A percentile compares a stretch with the other conserved stretches of the same genome.
phyloP scores from a whole-genome alignment of 805 yeast genomes.

The Ogataea saltuana region DNA sequence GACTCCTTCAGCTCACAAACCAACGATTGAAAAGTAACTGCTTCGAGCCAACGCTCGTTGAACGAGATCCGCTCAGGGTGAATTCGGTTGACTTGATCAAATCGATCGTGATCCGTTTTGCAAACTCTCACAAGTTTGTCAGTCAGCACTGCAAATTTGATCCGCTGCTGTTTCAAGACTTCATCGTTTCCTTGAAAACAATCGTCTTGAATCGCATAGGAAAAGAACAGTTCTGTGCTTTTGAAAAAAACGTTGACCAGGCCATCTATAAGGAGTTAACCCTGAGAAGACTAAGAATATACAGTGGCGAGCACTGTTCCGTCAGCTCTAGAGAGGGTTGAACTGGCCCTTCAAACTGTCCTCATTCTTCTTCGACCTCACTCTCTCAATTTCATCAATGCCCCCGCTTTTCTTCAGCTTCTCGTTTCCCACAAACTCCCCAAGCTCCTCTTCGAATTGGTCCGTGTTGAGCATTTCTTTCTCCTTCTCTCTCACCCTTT shows the following conservation, averaged over 20 bases:
- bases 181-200: slow-evolving; percentile 1
- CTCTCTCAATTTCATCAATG: slow-evolving; percentile 77
- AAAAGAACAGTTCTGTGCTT: neutral
- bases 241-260: neutral
- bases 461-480: slow-evolving; percentile 54
- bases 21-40: slow-evolving; percentile 37
- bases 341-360: slow-evolving; percentile 62
- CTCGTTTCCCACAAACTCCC: slow-evolving; percentile 76
- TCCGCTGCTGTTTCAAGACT: neutral
- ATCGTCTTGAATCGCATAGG: neutral
- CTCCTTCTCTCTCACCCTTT: slow-evolving; percentile 73
- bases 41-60: slow-evolving; percentile 26
- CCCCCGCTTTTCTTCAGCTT: slow-evolving; percentile 86
- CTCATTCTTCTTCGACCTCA: slow-evolving; percentile 65
- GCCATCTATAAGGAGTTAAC: neutral
- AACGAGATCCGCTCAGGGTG: slow-evolving; percentile 20
- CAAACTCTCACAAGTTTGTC: slow-evolving; percentile 20
- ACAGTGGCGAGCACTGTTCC: too few species aligned
- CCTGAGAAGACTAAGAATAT: neutral
- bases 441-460: slow-evolving; percentile 83
- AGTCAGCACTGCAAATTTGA: slow-evolving; percentile 12
- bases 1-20: slow-evolving; percentile 31
- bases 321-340: slow-evolving; percentile 3
- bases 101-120: slow-evolving; percentile 22
- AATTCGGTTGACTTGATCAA: slow-evolving; percentile 20